Base-by-base conservation (phyloP, 169 alveolate species). In the Plasmodium blacklocki region DNA sequence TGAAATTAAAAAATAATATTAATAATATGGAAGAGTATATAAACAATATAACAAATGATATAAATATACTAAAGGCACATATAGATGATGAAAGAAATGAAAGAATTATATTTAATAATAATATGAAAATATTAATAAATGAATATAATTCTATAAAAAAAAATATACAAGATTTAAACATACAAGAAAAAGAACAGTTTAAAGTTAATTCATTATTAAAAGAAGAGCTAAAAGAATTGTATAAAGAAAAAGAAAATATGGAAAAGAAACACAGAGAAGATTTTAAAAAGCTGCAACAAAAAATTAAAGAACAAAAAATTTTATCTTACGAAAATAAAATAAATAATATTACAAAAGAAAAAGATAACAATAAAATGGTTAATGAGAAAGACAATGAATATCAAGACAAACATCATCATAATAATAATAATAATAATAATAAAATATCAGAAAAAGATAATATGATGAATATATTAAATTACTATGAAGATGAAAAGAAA, bases 71-170 rank as follows among this genome's bases (percentile, higher is more conserved):
- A 63, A 83, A 83, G 58, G 70, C 73, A 49, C 19, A 32, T 26
- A 83, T 83, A 83, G 91, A 83, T 58, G 91, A 83, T 49, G 91
- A 83, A 83, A 67, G 91, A 43, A 83, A 83, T 21, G 91, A 83
- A 29, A 83, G 91, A 54, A 83, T 83, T n/a, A 83, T 83, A 21
- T 83, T 68, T 29, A 83, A 83, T 45, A 83, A 83, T 19, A 83
- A 83, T 19, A 83, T 83, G 91, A 83, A 83, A 83, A 50, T 83
- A 39, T 63, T 83, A 19, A 73, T 83, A 68, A 83, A 83, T 68
- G 91, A 83, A 49, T 83, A 83, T 56, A 83, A 83, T 43, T 68
- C 70, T 43, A 68, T 83, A 54, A 83, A 83, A 83, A 83, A 83
- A 56, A 83, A 47, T 52, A 83, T 83, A 50, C 68, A 56, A 8